Conservation (phyloP, 495 filamentous ascomycete genomes). For the Penicillium pancosmium region DNA sequence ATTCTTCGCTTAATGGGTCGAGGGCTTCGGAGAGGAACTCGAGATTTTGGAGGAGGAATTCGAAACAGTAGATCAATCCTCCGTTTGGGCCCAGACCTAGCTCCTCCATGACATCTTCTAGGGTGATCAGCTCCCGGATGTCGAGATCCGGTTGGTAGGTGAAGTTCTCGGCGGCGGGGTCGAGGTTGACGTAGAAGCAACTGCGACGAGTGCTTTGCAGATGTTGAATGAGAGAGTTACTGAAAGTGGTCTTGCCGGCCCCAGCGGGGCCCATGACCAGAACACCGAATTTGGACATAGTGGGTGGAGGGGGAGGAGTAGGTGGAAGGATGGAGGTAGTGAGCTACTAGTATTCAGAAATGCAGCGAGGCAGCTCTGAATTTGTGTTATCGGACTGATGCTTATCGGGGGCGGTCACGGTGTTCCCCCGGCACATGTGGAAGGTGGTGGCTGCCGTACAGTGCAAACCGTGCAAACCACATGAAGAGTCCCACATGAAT, state of each 20-base stretch:
- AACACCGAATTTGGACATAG: constrained; percentile 88
- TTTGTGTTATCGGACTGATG: constrained; percentile 3
- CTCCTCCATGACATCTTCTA: constrained; percentile 99
- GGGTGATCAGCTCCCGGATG: constrained; percentile 93
- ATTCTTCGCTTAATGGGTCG: constrained; percentile 88
- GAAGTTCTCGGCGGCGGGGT: constrained; percentile 93
- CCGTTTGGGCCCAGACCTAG: constrained; percentile 92
- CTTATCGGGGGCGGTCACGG: constrained; percentile 9
- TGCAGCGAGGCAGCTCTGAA: background rate
- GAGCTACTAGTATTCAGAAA: background rate
- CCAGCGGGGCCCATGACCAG: constrained; percentile 93
- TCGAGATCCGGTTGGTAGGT: constrained; percentile 91
- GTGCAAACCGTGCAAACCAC: background rate
- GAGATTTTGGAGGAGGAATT: constrained; percentile 89
- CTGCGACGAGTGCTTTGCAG: constrained; percentile 86
- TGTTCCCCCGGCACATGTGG: background rate
- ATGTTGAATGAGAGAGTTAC: constrained; percentile 88
- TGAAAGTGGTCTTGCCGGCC: constrained; percentile 94
- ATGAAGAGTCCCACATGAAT: background rate
- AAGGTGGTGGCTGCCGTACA: background rate
- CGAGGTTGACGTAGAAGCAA: constrained; percentile 96
- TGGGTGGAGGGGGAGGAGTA: background rate
- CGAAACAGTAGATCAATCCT: constrained; percentile 96
- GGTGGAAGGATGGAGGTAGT: constrained; percentile 31
- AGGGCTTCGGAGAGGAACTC: constrained; percentile 90